Evolutionary conservation across 768 basidiomycete species (phyloP), one percentile per base, ranked within the genome.

Genomic region (Pluteus cervinus): DNA sequence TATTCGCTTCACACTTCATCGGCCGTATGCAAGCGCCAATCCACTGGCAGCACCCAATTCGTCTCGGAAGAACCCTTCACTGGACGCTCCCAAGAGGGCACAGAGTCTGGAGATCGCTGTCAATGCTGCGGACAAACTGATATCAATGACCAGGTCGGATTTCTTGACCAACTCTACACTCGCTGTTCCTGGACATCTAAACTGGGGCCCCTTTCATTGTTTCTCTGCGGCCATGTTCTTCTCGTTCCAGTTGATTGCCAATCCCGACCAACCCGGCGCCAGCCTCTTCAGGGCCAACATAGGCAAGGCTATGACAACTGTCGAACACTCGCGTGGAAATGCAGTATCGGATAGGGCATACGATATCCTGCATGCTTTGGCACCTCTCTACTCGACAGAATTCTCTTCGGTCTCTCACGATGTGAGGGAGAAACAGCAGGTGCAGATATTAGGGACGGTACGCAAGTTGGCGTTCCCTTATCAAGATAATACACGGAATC

Each of bases 221-320:
- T 89, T 89, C 65, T 81, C 81, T 33, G 85, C 87, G 14, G 84
- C 84, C 33, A 87, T 89, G 80, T 89, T 89, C 62, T 87, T 89
- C 71, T 83, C 84, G n/a, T 88, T 88, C 62, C 86, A 89, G 50
- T 71, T 89, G 33, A 81, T 88, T 49, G 73, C 79, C 24, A 80
- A 85, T 49, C 81, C 85, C 35, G 83, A 84, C 43, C 85, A 86
- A 45, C 81, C 82, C 30, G 86, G 82, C 17, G 83, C 83, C 29
- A 75, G 74, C 20, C 66, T 86, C 24, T 87, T 87, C 62, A 81
- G 86, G 14, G 72, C 73, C 23, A 83, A 80, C 49, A 82, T 90
- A 50, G 73, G 72, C 48, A 82, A 80, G 54, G 78, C 81, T 10
- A 70, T 81, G 43, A 53, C 64, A 9, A 79, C 76, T 14, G 67